Percentiles rank a stretch among this genome's conserved stretches.
These are phyloP conservation scores for Sarcocystis neurona DNA, from an alignment of 169 alveolate species.

Conservation along the genomic window DNA sequence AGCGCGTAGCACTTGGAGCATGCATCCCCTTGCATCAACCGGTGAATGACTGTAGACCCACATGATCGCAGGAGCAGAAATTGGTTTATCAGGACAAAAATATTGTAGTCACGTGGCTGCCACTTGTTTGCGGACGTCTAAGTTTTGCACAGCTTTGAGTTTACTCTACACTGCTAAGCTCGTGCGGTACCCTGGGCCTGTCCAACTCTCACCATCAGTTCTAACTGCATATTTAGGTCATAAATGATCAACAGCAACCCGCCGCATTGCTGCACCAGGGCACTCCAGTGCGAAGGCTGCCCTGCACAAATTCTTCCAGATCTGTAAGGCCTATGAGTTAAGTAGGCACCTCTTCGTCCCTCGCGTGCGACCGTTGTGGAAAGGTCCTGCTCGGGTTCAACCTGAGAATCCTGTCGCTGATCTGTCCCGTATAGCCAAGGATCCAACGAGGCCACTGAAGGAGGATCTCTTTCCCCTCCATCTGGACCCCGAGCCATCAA, in stretches of 20 bases:
- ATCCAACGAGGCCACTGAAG: conserved; percentile 8
- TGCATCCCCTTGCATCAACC: no score
- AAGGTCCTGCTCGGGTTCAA: no score
- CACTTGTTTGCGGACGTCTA: no score
- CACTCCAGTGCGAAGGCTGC: background rate
- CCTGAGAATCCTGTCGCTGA: no score
- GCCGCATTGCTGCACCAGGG: background rate
- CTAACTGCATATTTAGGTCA: conserved; percentile 13
- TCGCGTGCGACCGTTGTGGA: background rate
- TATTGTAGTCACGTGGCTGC: no score
- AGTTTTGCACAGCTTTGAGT: no score
- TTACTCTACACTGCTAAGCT: no score
- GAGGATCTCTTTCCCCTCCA: background rate
- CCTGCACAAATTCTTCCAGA: background rate
- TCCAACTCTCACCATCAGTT: background rate
- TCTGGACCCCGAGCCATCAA: background rate
- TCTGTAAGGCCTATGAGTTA: background rate
- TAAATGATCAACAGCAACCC: conserved; percentile 22
- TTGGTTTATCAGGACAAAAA: no score
- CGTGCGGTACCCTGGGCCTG: no score
- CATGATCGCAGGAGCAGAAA: no score
- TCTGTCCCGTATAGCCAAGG: conserved; percentile 6
- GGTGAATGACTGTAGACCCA: no score
- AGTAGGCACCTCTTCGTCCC: background rate
- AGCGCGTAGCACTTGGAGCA: no score